Conservation (phyloP, 495 filamentous ascomycete genomes). For the Tuber microsphaerosporum region DNA sequence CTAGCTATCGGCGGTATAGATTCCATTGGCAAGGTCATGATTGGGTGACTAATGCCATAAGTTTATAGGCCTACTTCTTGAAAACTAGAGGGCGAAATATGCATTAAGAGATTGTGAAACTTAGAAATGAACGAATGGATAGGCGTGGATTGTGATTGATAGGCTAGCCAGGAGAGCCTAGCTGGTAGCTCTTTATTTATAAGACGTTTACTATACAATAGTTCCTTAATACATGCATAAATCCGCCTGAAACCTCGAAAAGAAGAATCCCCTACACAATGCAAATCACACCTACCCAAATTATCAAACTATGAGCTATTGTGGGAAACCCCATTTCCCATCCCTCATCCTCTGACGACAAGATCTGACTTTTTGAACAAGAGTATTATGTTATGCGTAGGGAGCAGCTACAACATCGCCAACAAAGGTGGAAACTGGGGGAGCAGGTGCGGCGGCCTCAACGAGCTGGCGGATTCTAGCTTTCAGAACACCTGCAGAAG, state of each 20-base stretch:
- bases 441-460: background rate
- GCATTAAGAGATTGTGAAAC: too few species aligned
- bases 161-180: background rate
- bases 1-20: too few species aligned
- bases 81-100: too few species aligned
- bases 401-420: background rate
- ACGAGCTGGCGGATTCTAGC: background rate
- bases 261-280: background rate
- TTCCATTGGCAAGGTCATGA: too few species aligned
- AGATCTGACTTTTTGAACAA: background rate
- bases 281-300: background rate
- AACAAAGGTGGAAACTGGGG: background rate
- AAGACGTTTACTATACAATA: background rate
- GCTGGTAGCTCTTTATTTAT: background rate
- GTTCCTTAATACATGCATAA: background rate
- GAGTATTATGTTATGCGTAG: background rate
- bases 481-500: background rate
- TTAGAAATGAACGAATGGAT: background rate
- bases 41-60: too few species aligned
- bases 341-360: background rate
- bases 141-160: background rate
- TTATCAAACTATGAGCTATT: too few species aligned
- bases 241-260: background rate
- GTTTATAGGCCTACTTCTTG: too few species aligned
- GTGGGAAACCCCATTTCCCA: background rate